Evolutionary conservation across 345 rosid genomes (phyloP), one percentile per base, ranked within the genome.

Genomic region (Eutrema japonicum): DNA sequence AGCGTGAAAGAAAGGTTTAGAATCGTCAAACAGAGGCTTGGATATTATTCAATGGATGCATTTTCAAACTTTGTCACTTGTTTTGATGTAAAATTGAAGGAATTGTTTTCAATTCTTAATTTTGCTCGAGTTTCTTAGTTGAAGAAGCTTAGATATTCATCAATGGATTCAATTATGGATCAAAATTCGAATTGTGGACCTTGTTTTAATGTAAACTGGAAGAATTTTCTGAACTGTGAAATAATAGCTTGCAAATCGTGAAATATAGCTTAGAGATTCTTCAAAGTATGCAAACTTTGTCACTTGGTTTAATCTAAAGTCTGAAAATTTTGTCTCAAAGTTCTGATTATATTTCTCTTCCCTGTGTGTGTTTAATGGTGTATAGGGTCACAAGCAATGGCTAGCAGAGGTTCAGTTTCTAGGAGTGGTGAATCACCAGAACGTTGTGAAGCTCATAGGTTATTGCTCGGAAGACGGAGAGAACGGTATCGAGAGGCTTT

Each of bases 301-400:
- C 30, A 41, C 51, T 41, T 10, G 40, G 71, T 59, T 35, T 56
- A 51, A 6, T 35, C 38, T 36, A 10, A 6, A 63, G 45, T 54
- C 10, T 18, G 26, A n/a, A 16, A 0, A 6, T 33, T 52, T 27
- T 9, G n/a, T 37, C 13, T 45, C 3, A 4, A 7, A 48, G 56
- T 68, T 43, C 48, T 70, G 45, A 30, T 54, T 0, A 37, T 46
- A 37, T 46, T 46, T 5, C 9, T 40, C 2, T 26, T 52, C 48
- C 60, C 2, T 71, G 64, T 48, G 10, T 29, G 10, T 32, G 26
- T 54, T 41, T 30, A 18, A 67, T 61, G 63, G 42, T 53, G 53
- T 37, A 13, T 65, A 93, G 98, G 98, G 98, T 68, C 97, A 91
- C 72, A 93, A 89, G 78, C 92, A 93, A 79, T 91, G 98, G 98